Percentiles rank a stretch among this genome's conserved stretches.
These are phyloP conservation scores for Coemansia sp. DNA, from an alignment of 192 early-diverging fungal species.

Conservation along the genomic window DNA sequence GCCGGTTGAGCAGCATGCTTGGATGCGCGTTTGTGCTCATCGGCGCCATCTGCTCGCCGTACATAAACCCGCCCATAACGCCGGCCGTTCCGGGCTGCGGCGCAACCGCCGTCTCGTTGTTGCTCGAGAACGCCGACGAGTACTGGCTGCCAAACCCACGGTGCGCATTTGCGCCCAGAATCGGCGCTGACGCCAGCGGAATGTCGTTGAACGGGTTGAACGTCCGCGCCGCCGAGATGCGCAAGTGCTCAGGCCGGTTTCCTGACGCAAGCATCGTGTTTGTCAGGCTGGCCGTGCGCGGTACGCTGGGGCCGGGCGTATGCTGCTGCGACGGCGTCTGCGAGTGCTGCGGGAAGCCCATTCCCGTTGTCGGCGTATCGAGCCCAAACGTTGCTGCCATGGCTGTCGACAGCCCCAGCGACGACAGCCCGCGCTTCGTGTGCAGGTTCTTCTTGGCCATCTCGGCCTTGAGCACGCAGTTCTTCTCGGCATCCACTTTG, in stretches of 20 bases:
- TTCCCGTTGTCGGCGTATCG: slow-evolving; percentile 31
- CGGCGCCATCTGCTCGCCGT: slow-evolving; percentile 17
- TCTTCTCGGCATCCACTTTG: slow-evolving; percentile 86
- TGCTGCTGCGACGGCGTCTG: slow-evolving; percentile 17
- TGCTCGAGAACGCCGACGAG: slow-evolving; percentile 41
- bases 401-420: slow-evolving; percentile 30
- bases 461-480: slow-evolving; percentile 89
- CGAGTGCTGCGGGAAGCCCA: slow-evolving; percentile 22
- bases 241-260: slow-evolving; percentile 46
- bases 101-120: slow-evolving; percentile 12
- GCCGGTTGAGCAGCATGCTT: slow-evolving; percentile 32
- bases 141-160: slow-evolving; percentile 30
- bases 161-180: slow-evolving; percentile 37
- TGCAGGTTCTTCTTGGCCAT: slow-evolving; percentile 99
- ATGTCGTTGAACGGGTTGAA: slow-evolving; percentile 54
- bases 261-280: slow-evolving; percentile 41
- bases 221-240: slow-evolving; percentile 39
- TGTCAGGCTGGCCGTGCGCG: slow-evolving; percentile 38
- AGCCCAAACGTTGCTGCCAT: slow-evolving; percentile 43
- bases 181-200: slow-evolving; percentile 51
- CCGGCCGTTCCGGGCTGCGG: slow-evolving; percentile 34
- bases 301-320: slow-evolving; percentile 1
- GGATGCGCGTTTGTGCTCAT: slow-evolving; percentile 12
- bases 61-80: slow-evolving; percentile 41
- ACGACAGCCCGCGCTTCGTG: slow-evolving; percentile 77